Evolutionary conservation across 2,329 filamentous ascomycete genomes (phyloP).

Genomic region (Calonectria crousiana): DNA sequence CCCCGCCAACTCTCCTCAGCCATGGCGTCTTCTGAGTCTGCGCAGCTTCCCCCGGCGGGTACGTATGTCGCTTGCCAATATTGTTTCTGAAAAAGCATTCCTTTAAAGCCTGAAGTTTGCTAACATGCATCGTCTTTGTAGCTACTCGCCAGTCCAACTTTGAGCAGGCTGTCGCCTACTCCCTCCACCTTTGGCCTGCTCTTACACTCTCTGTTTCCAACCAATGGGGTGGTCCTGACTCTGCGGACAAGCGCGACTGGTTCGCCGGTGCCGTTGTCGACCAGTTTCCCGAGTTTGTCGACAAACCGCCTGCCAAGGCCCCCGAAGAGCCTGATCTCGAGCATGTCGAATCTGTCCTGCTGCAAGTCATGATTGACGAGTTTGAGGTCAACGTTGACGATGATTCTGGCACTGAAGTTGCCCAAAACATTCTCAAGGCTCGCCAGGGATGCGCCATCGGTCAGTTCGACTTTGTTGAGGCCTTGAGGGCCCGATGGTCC

Average conservation of each 20-base stretch:
- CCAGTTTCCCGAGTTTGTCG: slow-evolving; percentile 77
- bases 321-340: slow-evolving; percentile 73
- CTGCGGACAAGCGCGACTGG: slow-evolving; percentile 93
- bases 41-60: slow-evolving; percentile 49
- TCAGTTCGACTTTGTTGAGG: slow-evolving; percentile 73
- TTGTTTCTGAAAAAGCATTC: background rate
- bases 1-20: slow-evolving; percentile 27
- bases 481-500: slow-evolving; percentile 73
- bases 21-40: slow-evolving; percentile 49
- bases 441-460: slow-evolving; percentile 74
- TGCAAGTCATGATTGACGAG: slow-evolving; percentile 95
- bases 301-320: slow-evolving; percentile 46
- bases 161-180: slow-evolving; percentile 88
- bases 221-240: slow-evolving; percentile 88
- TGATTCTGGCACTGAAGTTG: slow-evolving; percentile 82
- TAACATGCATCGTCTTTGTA: slow-evolving; percentile 44
- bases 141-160: slow-evolving; percentile 74
- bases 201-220: slow-evolving; percentile 89
- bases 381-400: slow-evolving; percentile 95
- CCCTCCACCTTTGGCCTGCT: slow-evolving; percentile 88
- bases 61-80: slow-evolving; percentile 11
- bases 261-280: slow-evolving; percentile 90
- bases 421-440: slow-evolving; percentile 77
- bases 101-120: background rate
- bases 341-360: slow-evolving; percentile 85